Evolutionary conservation across 441 rosid genomes (phyloP).

Genomic region (Adansonia madagascariensis): DNA sequence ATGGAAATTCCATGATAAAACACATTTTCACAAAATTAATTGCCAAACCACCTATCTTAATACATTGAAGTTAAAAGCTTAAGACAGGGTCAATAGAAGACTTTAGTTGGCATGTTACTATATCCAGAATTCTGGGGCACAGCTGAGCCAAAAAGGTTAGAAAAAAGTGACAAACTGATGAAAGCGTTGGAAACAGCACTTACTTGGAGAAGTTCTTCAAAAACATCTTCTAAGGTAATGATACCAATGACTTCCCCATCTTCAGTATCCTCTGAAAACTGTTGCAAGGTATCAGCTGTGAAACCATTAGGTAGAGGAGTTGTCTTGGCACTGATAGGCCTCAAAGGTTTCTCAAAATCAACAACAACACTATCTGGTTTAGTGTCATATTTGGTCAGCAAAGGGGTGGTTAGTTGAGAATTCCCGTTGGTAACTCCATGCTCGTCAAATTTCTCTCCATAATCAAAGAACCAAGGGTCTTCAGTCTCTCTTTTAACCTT

Average conservation of each 20-base stretch:
- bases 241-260: slow-evolving; percentile 76
- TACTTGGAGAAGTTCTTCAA: slow-evolving; percentile 83
- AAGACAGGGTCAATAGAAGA: slow-evolving; percentile 7
- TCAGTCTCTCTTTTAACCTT: slow-evolving; percentile 47
- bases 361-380: slow-evolving; percentile 41
- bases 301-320: slow-evolving; percentile 36
- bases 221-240: slow-evolving; percentile 75
- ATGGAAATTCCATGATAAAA: slow-evolving; percentile 12
- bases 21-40: not conserved
- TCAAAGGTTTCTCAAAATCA: slow-evolving; percentile 51
- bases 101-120: not conserved
- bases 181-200: slow-evolving; percentile 11
- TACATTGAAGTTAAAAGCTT: slow-evolving; percentile 11
- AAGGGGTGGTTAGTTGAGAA: slow-evolving; percentile 44
- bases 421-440: slow-evolving; percentile 34
- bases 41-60: not conserved
- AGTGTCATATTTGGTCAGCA: slow-evolving; percentile 47
- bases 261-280: slow-evolving; percentile 53
- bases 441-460: slow-evolving; percentile 40
- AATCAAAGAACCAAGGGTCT: slow-evolving; percentile 35
- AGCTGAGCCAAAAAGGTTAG: slow-evolving; percentile 4
- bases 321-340: slow-evolving; percentile 36
- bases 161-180: slow-evolving; percentile 8
- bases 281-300: slow-evolving; percentile 33
- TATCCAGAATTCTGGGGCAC: not conserved